Conservation (phyloP, 163 green algal species). For the Scenedesmus sp. region DNA sequence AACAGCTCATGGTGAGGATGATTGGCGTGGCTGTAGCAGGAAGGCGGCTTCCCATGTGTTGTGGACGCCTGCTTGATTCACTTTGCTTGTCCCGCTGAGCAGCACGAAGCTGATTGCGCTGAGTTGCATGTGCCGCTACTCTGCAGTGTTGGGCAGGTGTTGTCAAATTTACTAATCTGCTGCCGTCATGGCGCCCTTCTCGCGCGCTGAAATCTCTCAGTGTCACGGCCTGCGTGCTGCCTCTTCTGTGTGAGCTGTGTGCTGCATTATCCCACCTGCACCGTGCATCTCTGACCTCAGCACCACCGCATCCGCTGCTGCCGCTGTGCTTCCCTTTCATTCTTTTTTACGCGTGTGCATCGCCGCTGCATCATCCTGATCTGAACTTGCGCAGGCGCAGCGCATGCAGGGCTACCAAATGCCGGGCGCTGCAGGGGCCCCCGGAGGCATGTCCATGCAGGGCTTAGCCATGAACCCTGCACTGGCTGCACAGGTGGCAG, state of each 20-base stretch:
- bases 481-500: conserved; percentile 12
- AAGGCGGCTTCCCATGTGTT: too few species aligned
- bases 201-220: not conserved
- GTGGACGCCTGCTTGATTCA: too few species aligned
- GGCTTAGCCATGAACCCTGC: conserved; percentile 24
- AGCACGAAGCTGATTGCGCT: not conserved
- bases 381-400: conserved; percentile 17
- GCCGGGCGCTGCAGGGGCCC: not conserved
- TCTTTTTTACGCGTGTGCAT: too few species aligned
- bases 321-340: too few species aligned
- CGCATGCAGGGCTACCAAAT: conserved; percentile 43
- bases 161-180: not conserved
- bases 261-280: not conserved
- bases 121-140: not conserved
- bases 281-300: too few species aligned
- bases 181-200: not conserved
- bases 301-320: too few species aligned
- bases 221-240: not conserved
- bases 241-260: not conserved
- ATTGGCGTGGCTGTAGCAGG: too few species aligned
- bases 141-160: not conserved
- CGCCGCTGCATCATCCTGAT: too few species aligned
- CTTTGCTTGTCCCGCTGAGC: too few species aligned
- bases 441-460: not conserved
- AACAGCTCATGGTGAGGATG: conserved; percentile 34